Evolutionary conservation across 371 early-diverging fungal genomes (phyloP).

Genomic region (Vairimorpha necatrix): DNA sequence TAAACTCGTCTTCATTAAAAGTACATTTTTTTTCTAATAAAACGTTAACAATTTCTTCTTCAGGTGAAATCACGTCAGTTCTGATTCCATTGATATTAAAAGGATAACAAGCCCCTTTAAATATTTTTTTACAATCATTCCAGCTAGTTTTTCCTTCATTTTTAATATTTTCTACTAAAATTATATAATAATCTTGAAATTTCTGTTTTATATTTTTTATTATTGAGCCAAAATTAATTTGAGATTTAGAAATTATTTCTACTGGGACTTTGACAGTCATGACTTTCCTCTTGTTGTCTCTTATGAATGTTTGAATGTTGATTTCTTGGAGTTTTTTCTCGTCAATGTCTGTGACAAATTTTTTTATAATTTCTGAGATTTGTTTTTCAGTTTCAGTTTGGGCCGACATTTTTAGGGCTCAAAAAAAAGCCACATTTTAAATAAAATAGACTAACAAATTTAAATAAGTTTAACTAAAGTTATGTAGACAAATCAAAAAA

Average conservation of each 20-base stretch:
- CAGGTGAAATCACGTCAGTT: constrained; percentile 29
- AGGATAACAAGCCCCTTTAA: constrained; percentile 44
- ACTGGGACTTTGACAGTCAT: constrained; percentile 39
- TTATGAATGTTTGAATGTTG: constrained; percentile 24
- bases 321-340: background rate
- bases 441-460: constrained; percentile 20
- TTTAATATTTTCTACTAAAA: constrained; percentile 27
- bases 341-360: constrained; percentile 16
- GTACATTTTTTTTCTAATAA: constrained; percentile 43
- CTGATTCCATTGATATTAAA: constrained; percentile 31
- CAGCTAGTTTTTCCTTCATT: constrained; percentile 8
- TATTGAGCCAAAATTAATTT: constrained; percentile 25
- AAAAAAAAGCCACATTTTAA: background rate
- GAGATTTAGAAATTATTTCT: constrained; percentile 26
- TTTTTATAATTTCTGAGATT: constrained; percentile 30
- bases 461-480: background rate
- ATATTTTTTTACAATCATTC: constrained; percentile 4
- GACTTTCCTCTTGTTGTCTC: constrained; percentile 29
- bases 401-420: constrained; percentile 24
- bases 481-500: background rate
- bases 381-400: constrained; percentile 52
- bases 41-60: constrained; percentile 37
- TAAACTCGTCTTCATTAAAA: constrained; percentile 44
- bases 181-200: constrained; percentile 38
- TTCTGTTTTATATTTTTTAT: constrained; percentile 37